phyloP scores from a whole-genome alignment of 371 early-diverging fungal species.

The Vittaforma corneae region DNA sequence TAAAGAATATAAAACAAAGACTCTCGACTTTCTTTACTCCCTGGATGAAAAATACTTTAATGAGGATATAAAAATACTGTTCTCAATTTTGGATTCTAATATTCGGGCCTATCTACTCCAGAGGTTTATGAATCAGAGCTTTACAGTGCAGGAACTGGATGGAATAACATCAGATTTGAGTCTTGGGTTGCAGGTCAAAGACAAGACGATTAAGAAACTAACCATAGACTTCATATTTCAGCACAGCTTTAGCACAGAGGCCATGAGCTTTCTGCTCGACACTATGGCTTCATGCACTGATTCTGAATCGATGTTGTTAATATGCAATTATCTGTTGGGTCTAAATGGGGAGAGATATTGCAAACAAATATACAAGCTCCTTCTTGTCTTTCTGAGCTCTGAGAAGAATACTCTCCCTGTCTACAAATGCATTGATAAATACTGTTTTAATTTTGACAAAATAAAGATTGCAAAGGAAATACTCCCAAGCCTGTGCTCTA shows the following conservation, averaged over 20 bases:
- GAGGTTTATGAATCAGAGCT: constrained; percentile 21
- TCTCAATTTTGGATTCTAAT: constrained; percentile 36
- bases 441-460: constrained; percentile 35
- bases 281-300: constrained; percentile 28
- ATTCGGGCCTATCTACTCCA: constrained; percentile 44
- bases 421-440: constrained; percentile 19
- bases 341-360: constrained; percentile 4
- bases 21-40: constrained; percentile 26
- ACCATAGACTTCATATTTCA: constrained; percentile 47
- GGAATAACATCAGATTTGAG: constrained; percentile 18
- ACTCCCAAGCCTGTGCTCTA: constrained; percentile 32
- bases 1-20: constrained; percentile 27
- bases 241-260: constrained; percentile 8
- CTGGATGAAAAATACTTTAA: constrained; percentile 30
- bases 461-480: constrained; percentile 38
- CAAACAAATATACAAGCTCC: constrained; percentile 33
- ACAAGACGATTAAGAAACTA: constrained; percentile 38
- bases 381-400: constrained; percentile 20
- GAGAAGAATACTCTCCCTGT: constrained; percentile 17
- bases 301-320: constrained; percentile 12
- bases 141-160: constrained; percentile 17
- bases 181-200: constrained; percentile 45
- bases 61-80: constrained; percentile 19
- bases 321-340: constrained; percentile 18
- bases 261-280: constrained; percentile 23